Evolutionary conservation across 352 stramenopile genomes (phyloP).

Genomic region (Pythium graminicola): DNA sequence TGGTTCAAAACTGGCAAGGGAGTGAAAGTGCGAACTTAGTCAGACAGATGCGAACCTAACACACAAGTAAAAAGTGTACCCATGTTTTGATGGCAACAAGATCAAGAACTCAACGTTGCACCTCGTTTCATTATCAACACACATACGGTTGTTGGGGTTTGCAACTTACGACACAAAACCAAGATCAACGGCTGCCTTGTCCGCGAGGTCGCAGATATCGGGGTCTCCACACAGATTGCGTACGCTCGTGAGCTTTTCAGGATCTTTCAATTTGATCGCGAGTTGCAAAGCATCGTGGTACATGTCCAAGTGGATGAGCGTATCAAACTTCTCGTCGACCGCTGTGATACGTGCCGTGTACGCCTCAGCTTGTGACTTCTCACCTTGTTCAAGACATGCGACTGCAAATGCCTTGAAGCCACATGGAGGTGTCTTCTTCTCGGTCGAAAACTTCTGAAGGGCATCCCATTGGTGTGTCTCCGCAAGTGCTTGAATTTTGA

Average conservation of each 20-base stretch:
- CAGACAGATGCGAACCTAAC: background rate
- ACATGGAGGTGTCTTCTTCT: slow-evolving; percentile 81
- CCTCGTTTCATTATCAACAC: too few relatives aligned
- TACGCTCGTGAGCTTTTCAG: slow-evolving; percentile 80
- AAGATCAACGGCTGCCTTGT: slow-evolving; percentile 75
- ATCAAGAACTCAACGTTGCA: too few relatives aligned
- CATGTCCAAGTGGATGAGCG: slow-evolving; percentile 80
- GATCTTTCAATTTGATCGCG: slow-evolving; percentile 82
- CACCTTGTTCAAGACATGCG: slow-evolving; percentile 63
- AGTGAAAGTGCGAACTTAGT: background rate
- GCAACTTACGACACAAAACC: slow-evolving; percentile 49
- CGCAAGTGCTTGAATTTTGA: slow-evolving; percentile 86
- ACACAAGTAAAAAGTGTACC: background rate
- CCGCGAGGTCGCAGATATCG: slow-evolving; percentile 67
- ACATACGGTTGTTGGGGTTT: background rate
- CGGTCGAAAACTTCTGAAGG: slow-evolving; percentile 81
- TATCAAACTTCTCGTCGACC: slow-evolving; percentile 84
- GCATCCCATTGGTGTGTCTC: slow-evolving; percentile 83
- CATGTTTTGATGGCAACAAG: too few relatives aligned
- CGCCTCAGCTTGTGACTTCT: slow-evolving; percentile 76
- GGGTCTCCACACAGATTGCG: slow-evolving; percentile 70
- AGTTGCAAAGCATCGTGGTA: slow-evolving; percentile 73
- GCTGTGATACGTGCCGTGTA: slow-evolving; percentile 78
- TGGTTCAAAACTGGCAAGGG: slow-evolving; percentile 10
- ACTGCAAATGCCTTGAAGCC: slow-evolving; percentile 83